Percentiles rank a stretch among this genome's conserved stretches.
Conservation (phyloP, 2,329 filamentous ascomycete species). For the Pseudocercospora musae region DNA sequence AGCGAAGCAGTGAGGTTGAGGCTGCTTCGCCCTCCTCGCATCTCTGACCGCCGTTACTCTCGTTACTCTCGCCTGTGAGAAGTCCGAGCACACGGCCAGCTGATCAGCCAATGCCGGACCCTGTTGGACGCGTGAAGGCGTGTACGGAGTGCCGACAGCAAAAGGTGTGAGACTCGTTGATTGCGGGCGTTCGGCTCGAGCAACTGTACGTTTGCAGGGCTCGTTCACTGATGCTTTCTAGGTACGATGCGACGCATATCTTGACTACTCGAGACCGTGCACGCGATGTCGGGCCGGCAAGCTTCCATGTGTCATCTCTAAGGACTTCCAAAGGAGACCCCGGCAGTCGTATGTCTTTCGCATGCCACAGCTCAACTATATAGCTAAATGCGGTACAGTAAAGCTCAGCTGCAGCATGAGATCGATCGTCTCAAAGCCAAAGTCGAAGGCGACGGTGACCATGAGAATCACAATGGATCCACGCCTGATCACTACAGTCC, state of each 20-base stretch:
- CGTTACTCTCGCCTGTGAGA: background rate
- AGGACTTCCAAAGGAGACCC: constrained; percentile 6
- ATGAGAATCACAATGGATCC: background rate
- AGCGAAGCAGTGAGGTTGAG: background rate
- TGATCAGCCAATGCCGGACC: constrained; percentile 5
- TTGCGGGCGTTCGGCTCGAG: background rate
- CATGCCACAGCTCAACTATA: background rate
- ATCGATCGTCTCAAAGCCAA: constrained; percentile 1
- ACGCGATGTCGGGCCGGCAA: constrained; percentile 1
- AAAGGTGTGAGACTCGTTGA: background rate
- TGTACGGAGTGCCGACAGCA: constrained; percentile 12
- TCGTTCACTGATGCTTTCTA: background rate
- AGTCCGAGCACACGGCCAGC: background rate
- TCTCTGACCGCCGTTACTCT: background rate
- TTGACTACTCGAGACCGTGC: constrained; percentile 7
- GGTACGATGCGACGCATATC: constrained; percentile 7
- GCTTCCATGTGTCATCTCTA: constrained; percentile 6
- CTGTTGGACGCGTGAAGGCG: constrained; percentile 10
- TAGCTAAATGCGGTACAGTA: background rate
- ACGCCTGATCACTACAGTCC: background rate
- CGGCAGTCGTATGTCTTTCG: constrained; percentile 1
- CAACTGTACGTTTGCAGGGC: too few relatives aligned
- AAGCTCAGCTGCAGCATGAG: constrained; percentile 10
- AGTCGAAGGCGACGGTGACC: background rate
- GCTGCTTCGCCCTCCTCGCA: background rate